Conservation (phyloP, 2,329 filamentous ascomycete species). For the Claviceps quebecensis region DNA sequence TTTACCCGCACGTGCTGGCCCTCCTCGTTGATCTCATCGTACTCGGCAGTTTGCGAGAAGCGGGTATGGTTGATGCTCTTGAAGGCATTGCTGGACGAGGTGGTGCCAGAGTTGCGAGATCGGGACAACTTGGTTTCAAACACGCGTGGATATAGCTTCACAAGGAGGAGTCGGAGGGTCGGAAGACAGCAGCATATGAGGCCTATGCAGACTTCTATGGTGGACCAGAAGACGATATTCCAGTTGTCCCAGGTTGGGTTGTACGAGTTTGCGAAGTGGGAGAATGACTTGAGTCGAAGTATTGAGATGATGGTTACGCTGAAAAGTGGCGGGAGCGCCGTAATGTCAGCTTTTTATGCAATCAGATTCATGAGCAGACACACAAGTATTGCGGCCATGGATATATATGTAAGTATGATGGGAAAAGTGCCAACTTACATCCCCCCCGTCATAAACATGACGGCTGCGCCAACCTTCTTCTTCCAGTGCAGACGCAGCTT, state of each 20-base stretch:
- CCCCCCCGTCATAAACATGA: constrained; percentile 29
- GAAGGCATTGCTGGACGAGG: constrained; percentile 3
- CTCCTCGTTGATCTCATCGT: not conserved
- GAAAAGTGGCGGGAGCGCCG: not conserved
- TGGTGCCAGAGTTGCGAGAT: not conserved
- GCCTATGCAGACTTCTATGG: constrained; percentile 13
- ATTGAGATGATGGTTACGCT: constrained; percentile 14
- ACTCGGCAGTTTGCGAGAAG: not conserved
- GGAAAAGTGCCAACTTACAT: constrained; percentile 12
- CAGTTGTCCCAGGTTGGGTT: constrained; percentile 14
- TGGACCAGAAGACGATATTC: constrained; percentile 12
- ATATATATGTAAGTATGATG: not conserved
- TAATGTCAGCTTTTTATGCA: not conserved
- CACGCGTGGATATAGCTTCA: not conserved
- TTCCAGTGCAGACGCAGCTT: constrained; percentile 15
- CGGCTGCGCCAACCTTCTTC: constrained; percentile 18
- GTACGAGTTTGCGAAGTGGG: constrained; percentile 10
- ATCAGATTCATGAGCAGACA: not conserved
- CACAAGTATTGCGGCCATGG: not conserved
- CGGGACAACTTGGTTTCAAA: not conserved
- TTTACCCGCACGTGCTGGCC: not conserved
- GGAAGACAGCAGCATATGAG: constrained; percentile 16
- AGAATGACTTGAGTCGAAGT: constrained; percentile 11
- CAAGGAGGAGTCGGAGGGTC: constrained; percentile 12
- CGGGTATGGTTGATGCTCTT: not conserved